A percentile compares a stretch with the other conserved stretches of the same genome.
Conservation (phyloP, 805 yeast genomes). For the Yarrowia alimentaria region DNA sequence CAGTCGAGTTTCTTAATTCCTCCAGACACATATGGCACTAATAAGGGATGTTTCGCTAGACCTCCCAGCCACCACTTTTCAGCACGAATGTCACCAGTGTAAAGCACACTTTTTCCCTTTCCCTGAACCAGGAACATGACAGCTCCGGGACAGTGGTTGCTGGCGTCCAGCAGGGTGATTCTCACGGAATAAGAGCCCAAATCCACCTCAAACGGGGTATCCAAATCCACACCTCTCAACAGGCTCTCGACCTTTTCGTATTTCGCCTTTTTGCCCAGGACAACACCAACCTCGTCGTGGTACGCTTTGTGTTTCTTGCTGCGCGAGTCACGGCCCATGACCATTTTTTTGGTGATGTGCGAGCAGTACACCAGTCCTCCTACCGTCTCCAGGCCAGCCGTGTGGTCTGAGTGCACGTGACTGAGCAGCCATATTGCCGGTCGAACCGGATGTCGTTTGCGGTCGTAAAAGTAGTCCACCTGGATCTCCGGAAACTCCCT, state of each 20-base stretch:
- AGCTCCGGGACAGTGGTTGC: slow-evolving; percentile 27
- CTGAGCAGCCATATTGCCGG: slow-evolving; percentile 17
- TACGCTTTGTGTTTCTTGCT: slow-evolving; percentile 19
- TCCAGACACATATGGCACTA: slow-evolving; percentile 13
- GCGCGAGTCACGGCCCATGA: slow-evolving; percentile 7
- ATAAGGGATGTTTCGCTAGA: slow-evolving; percentile 9
- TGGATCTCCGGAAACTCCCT: slow-evolving; percentile 24
- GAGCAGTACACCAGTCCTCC: slow-evolving; percentile 20
- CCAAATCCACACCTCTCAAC: slow-evolving; percentile 4
- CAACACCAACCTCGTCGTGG: not conserved
- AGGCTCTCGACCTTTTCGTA: not conserved
- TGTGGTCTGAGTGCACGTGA: slow-evolving; percentile 24
- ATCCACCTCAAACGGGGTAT: slow-evolving; percentile 5
- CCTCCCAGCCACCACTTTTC: slow-evolving; percentile 23
- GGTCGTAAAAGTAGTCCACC: slow-evolving; percentile 24
- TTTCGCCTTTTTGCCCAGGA: not conserved
- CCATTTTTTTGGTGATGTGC: slow-evolving; percentile 9
- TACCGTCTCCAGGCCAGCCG: slow-evolving; percentile 5
- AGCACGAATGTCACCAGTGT: slow-evolving; percentile 23
- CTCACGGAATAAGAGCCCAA: not conserved
- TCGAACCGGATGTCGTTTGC: slow-evolving; percentile 9
- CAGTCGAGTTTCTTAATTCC: slow-evolving; percentile 18
- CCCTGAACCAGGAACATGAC: slow-evolving; percentile 23
- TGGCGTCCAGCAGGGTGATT: slow-evolving; percentile 11
- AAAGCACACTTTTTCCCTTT: not conserved